Evolutionary conservation across 2,329 filamentous ascomycete species (phyloP).

Genomic region (Tolypocladium ovalisporum): DNA sequence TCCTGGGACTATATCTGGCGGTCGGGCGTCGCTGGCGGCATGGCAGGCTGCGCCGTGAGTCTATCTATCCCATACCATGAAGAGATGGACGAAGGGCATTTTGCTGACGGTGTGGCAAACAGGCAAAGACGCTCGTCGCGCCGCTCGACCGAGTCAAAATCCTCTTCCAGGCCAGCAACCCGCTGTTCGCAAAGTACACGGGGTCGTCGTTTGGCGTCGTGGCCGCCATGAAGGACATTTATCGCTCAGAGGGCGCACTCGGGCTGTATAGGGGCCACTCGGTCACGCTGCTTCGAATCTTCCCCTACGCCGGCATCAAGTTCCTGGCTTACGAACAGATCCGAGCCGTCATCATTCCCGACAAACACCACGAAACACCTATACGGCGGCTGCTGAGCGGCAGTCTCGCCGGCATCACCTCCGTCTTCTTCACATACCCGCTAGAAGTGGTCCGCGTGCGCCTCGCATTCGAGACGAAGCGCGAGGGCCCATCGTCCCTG

Average conservation of each 20-base stretch:
- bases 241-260: constrained; percentile 56
- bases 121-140: constrained; percentile 93
- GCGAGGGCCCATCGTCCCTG: constrained; percentile 57
- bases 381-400: constrained; percentile 65
- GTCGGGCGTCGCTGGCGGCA: constrained; percentile 74
- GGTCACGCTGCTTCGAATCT: constrained; percentile 85
- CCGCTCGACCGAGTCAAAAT: constrained; percentile 98
- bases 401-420: constrained; percentile 70
- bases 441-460: constrained; percentile 88
- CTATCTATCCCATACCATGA: background rate
- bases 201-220: constrained; percentile 78
- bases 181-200: constrained; percentile 86
- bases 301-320: constrained; percentile 95
- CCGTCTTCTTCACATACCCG: constrained; percentile 93
- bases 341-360: constrained; percentile 64
- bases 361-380: constrained; percentile 65
- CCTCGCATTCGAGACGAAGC: constrained; percentile 86
- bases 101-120: constrained; percentile 3
- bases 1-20: constrained; percentile 76
- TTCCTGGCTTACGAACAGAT: constrained; percentile 98
- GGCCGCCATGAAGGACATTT: constrained; percentile 77
- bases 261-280: constrained; percentile 92
- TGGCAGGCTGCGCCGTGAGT: constrained; percentile 85
- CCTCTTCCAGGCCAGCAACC: constrained; percentile 91
- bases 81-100: background rate